Percentiles rank a stretch among this genome's conserved stretches.
Conservation (phyloP, 2,329 filamentous ascomycete species). For the Claviceps sp. region DNA sequence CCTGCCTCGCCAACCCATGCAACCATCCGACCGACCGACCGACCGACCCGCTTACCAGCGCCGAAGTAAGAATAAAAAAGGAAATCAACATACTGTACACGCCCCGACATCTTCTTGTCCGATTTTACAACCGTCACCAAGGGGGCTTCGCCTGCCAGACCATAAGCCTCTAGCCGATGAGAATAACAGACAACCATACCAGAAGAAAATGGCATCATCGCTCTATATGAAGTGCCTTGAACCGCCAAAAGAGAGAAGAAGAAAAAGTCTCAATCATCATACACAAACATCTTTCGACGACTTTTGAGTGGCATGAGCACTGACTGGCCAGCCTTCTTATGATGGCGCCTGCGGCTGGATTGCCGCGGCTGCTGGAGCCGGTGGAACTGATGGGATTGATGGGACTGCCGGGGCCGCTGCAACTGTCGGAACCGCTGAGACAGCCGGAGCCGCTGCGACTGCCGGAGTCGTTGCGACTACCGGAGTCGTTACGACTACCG, state of each 20-base stretch:
- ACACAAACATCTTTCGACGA: slow-evolving; percentile 9
- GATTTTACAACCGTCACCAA: background rate
- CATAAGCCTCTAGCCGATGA: background rate
- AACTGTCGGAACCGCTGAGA: no score
- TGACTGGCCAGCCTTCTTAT: slow-evolving; percentile 3
- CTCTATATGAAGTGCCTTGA: background rate
- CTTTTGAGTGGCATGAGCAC: background rate
- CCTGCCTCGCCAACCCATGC: slow-evolving; percentile 7
- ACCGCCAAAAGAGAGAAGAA: background rate
- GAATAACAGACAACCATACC: background rate
- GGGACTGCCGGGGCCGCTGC: slow-evolving; percentile 8
- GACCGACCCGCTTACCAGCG: background rate
- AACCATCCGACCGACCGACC: slow-evolving; percentile 2
- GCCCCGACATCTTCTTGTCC: background rate
- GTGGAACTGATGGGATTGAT: background rate
- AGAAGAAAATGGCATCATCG: slow-evolving; percentile 2
- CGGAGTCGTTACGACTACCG: background rate
- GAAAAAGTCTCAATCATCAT: slow-evolving; percentile 8
- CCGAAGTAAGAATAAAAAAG: background rate
- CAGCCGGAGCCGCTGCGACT: background rate
- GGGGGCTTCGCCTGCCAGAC: background rate
- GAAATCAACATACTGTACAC: slow-evolving; percentile 7
- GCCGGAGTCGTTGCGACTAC: background rate
- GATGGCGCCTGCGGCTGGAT: slow-evolving; percentile 14
- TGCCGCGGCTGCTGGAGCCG: slow-evolving; percentile 9